Percentiles rank a stretch among this genome's conserved stretches.
phyloP scores from a whole-genome alignment of 2,329 filamentous ascomycete species.

The Microsporum ferrugineum region DNA sequence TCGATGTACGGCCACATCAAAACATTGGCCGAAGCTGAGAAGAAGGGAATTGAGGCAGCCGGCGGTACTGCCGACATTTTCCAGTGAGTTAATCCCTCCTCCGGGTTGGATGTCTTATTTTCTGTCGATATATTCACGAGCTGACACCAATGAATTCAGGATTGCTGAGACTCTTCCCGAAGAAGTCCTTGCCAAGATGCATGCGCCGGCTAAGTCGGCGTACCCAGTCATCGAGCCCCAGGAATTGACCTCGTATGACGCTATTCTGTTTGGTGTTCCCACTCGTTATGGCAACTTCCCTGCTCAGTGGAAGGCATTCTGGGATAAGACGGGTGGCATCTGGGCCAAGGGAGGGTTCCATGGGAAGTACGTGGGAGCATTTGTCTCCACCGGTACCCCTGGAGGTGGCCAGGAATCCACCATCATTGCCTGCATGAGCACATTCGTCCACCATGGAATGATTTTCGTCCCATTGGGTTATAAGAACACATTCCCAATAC shows the following conservation, averaged over 20 bases:
- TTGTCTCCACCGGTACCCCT: slow-evolving; percentile 71
- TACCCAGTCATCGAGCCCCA: slow-evolving; percentile 53
- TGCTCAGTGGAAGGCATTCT: slow-evolving; percentile 76
- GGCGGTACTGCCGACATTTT: slow-evolving; percentile 72
- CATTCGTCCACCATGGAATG: slow-evolving; percentile 84
- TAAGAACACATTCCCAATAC: slow-evolving; percentile 59
- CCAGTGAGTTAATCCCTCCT: slow-evolving; percentile 47
- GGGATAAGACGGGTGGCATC: slow-evolving; percentile 79
- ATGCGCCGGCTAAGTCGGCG: slow-evolving; percentile 65
- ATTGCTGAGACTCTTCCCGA: slow-evolving; percentile 74
- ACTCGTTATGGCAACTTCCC: slow-evolving; percentile 97
- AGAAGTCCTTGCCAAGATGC: slow-evolving; percentile 81
- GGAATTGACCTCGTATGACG: slow-evolving; percentile 66
- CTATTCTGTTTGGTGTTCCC: slow-evolving; percentile 83
- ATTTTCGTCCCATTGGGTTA: slow-evolving; percentile 95
- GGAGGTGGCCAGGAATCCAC: slow-evolving; percentile 94
- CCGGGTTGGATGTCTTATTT: neutral
- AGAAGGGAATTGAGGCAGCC: slow-evolving; percentile 76
- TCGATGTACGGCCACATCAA: slow-evolving; percentile 89
- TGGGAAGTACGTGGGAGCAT: slow-evolving; percentile 85
- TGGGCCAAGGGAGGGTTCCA: slow-evolving; percentile 67
- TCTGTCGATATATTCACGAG: neutral
- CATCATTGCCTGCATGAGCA: slow-evolving; percentile 67
- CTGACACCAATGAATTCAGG: slow-evolving; percentile 29
- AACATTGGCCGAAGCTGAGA: slow-evolving; percentile 76